Percentiles rank a stretch among this genome's conserved stretches.
Evolutionary conservation across 768 basidiomycete species (phyloP).

Genomic region (Leccinum variicolor): DNA sequence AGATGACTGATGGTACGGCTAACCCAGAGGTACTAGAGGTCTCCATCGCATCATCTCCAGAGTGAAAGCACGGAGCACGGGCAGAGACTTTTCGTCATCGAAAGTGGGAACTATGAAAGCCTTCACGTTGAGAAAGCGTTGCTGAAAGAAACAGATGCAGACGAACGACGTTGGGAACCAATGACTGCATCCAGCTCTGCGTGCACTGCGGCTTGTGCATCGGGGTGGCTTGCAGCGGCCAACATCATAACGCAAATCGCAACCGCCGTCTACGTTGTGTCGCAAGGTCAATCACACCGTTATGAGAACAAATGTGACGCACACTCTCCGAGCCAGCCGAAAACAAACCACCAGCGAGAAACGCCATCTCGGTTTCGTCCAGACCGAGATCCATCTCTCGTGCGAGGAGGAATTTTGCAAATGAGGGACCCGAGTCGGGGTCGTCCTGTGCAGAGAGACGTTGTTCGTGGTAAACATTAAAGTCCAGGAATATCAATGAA

Average conservation of each 20-base stretch:
- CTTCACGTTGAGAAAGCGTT: background rate
- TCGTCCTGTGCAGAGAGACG: conserved; percentile 9
- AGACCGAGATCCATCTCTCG: conserved; percentile 49
- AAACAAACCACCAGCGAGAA: conserved; percentile 58
- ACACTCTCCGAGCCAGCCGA: conserved; percentile 54
- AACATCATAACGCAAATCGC: conserved; percentile 47
- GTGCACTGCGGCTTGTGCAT: conserved; percentile 45
- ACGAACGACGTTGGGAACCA: conserved; percentile 29
- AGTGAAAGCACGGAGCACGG: conserved; percentile 33
- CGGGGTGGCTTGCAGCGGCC: conserved; percentile 48
- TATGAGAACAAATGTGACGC: background rate
- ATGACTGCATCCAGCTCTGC: conserved; percentile 49
- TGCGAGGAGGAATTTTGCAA: conserved; percentile 52
- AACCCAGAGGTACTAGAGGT: conserved; percentile 25
- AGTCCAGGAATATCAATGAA: background rate
- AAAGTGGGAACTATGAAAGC: conserved; percentile 32
- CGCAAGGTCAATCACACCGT: background rate
- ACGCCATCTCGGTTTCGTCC: conserved; percentile 49
- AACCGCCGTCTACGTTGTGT: conserved; percentile 37
- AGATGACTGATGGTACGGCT: background rate
- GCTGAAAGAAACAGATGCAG: background rate
- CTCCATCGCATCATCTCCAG: conserved; percentile 36
- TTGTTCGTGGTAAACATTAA: background rate
- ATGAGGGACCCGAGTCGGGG: conserved; percentile 36
- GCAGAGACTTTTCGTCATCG: conserved; percentile 28